A percentile compares a stretch with the other conserved stretches of the same genome.
Evolutionary conservation across 441 rosid genomes (phyloP).

Genomic region (Pelargonium exstipulatum): DNA sequence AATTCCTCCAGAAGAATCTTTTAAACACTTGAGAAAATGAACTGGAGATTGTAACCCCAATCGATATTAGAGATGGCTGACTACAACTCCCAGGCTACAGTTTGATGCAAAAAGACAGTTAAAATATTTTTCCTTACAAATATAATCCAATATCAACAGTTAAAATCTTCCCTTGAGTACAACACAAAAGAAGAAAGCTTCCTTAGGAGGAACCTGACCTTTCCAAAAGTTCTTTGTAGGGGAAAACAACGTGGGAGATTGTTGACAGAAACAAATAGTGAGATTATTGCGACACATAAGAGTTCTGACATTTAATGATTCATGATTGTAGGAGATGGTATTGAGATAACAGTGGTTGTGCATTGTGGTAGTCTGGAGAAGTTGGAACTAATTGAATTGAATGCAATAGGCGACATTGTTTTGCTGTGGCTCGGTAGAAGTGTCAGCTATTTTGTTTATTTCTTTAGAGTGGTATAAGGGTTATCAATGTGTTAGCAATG

Average conservation of each 20-base stretch:
- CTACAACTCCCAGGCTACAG: neutral
- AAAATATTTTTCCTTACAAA: neutral
- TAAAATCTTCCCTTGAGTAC: neutral
- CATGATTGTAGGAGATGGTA: neutral
- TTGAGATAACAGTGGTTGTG: neutral
- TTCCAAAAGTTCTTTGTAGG: neutral
- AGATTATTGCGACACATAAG: too few species aligned
- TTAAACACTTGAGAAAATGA: neutral
- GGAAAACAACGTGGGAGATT: neutral
- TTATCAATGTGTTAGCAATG: neutral
- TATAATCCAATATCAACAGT: neutral
- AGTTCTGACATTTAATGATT: neutral
- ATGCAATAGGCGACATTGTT: neutral
- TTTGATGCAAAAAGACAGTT: neutral
- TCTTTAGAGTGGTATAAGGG: neutral
- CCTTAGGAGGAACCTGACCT: neutral
- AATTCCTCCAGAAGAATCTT: neutral
- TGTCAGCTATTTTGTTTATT: neutral
- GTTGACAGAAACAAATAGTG: neutral
- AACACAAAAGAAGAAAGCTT: neutral
- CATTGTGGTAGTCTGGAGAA: neutral
- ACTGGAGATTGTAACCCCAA: neutral
- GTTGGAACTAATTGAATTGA: neutral
- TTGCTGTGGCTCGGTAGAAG: neutral
- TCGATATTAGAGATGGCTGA: neutral